phyloP scores from a whole-genome alignment of 169 alveolate species.

The Plasmodium cynomolgi region DNA sequence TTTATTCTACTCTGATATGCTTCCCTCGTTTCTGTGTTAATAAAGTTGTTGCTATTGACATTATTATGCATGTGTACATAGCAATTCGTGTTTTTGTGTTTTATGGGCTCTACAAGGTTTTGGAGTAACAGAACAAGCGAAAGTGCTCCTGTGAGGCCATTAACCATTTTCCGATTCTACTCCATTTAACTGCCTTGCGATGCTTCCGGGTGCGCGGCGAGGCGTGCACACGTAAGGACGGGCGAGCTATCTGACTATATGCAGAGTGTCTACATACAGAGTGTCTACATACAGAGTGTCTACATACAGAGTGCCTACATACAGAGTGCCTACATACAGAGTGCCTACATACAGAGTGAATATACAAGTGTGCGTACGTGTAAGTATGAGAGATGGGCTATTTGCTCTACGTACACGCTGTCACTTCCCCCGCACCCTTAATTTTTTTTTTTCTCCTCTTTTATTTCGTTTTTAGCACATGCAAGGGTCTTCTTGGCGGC shows the following conservation, averaged over 20 bases:
- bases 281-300: not conserved
- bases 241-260: not conserved
- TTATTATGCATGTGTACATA: conserved; percentile 75
- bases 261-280: not conserved
- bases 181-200: conserved; percentile 29
- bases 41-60: conserved; percentile 24
- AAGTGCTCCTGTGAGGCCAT: conserved; percentile 28
- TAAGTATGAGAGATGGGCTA: not conserved
- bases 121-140: conserved; percentile 51
- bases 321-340: not conserved
- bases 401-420: not conserved
- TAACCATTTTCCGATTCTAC: conserved; percentile 58
- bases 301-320: not conserved
- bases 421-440: not conserved
- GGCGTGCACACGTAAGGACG: not conserved
- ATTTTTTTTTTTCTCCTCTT: not conserved
- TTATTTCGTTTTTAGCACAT: not conserved
- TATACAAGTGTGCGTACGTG: not conserved
- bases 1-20: not conserved
- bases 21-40: conserved; percentile 50
- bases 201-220: not conserved
- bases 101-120: conserved; percentile 59
- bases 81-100: conserved; percentile 26
- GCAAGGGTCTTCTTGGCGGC: not conserved
- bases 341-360: not conserved